Evolutionary conservation across 495 filamentous ascomycete species (phyloP).

Genomic region (Articulospora tetracladia): DNA sequence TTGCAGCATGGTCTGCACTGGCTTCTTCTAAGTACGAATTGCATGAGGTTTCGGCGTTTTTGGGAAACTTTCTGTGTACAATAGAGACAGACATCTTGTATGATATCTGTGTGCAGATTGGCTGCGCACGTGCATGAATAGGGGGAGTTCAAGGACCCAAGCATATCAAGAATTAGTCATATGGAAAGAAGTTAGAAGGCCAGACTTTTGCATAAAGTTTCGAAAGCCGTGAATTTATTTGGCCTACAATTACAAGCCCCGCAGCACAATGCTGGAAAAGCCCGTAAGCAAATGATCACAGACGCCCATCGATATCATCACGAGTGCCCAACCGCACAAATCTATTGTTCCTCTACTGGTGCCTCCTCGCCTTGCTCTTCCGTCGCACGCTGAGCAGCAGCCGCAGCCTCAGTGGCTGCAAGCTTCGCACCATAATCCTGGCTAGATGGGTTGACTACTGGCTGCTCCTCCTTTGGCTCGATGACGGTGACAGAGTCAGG

Average conservation of each 20-base stretch:
- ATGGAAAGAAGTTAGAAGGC: not conserved
- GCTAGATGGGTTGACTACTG: conserved; percentile 86
- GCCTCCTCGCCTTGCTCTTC: conserved; percentile 60
- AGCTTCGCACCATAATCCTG: conserved; percentile 99
- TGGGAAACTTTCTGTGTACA: conserved; percentile 5
- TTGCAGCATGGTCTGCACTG: conserved; percentile 22
- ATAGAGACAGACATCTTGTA: conserved; percentile 14
- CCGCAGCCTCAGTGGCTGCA: conserved; percentile 69
- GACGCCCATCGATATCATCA: conserved; percentile 22
- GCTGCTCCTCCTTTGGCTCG: conserved; percentile 98
- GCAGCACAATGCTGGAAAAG: conserved; percentile 19
- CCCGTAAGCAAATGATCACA: conserved; percentile 25
- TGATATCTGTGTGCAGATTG: conserved; percentile 11
- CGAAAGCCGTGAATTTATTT: conserved; percentile 21
- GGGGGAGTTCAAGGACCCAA: not conserved
- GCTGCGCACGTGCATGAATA: conserved; percentile 6
- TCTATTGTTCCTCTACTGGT: conserved; percentile 48
- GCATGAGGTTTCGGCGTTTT: conserved; percentile 22
- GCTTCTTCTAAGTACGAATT: conserved; percentile 12
- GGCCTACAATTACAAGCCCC: conserved; percentile 25
- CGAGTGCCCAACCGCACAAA: conserved; percentile 8
- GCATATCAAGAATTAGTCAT: not conserved
- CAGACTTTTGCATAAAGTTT: not conserved
- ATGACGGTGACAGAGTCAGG: conserved; percentile 98
- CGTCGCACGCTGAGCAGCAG: conserved; percentile 61